phyloP scores from a whole-genome alignment of 2,329 filamentous ascomycete genomes.

The Nigrograna mackinnonii region DNA sequence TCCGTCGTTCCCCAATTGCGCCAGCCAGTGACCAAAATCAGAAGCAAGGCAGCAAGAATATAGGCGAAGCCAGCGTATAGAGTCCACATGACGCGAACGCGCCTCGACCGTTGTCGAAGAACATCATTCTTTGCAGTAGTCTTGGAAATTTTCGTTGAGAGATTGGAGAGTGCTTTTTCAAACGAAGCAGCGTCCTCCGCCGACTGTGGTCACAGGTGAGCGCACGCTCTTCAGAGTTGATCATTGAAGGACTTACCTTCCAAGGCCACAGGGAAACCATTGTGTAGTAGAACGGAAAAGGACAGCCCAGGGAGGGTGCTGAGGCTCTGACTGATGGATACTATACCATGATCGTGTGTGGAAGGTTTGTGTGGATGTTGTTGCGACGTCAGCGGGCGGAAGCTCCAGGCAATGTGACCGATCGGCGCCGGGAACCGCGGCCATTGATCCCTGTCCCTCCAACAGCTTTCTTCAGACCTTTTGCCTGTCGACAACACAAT shows the following conservation, averaged over 20 bases:
- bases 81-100: slow-evolving; percentile 83
- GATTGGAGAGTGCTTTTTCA: slow-evolving; percentile 82
- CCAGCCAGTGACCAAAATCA: slow-evolving; percentile 83
- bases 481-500: slow-evolving; percentile 12
- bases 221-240: background rate
- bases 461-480: slow-evolving; percentile 23
- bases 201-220: slow-evolving; percentile 63
- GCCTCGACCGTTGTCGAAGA: slow-evolving; percentile 71
- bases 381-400: slow-evolving; percentile 22
- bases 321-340: slow-evolving; percentile 22
- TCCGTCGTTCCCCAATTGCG: slow-evolving; percentile 75
- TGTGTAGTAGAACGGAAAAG: slow-evolving; percentile 21
- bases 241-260: slow-evolving; percentile 57
- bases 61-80: slow-evolving; percentile 91
- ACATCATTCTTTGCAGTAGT: slow-evolving; percentile 74
- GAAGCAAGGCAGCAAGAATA: slow-evolving; percentile 80
- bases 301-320: slow-evolving; percentile 30
- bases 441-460: slow-evolving; percentile 18
- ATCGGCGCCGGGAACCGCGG: slow-evolving; percentile 22
- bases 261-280: slow-evolving; percentile 91
- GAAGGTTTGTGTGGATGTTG: slow-evolving; percentile 5
- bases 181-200: slow-evolving; percentile 87
- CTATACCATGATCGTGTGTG: slow-evolving; percentile 28
- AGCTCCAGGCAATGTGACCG: slow-evolving; percentile 21
- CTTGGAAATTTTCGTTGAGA: slow-evolving; percentile 80